A percentile compares a stretch with the other conserved stretches of the same genome.
These are phyloP conservation scores for Solanum clarkiae DNA, from an alignment of 257 asterid species.

Conservation along the genomic window DNA sequence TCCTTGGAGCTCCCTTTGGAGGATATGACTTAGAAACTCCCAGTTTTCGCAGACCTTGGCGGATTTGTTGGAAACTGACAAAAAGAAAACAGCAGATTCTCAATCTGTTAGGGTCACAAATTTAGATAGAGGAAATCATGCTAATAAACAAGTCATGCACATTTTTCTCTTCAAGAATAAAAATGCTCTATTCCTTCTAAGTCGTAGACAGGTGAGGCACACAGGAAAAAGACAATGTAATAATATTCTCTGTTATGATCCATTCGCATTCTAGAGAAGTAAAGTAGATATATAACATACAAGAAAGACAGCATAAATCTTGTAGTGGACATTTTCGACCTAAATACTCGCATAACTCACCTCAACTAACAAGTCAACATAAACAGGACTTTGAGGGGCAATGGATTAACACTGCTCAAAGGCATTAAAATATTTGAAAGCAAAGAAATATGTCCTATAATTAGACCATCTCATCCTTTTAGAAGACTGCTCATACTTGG, in stretches of 20 bases:
- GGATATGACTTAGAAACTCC: conserved; percentile 12
- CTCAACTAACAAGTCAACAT: not conserved
- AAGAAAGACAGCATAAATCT: not conserved
- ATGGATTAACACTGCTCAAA: not conserved
- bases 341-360: not conserved
- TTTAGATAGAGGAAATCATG: not conserved
- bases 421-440: not conserved
- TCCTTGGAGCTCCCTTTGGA: conserved; percentile 37
- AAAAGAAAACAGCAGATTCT: not conserved
- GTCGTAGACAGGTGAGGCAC: not conserved
- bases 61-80: conserved; percentile 63
- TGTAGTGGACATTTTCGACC: not conserved
- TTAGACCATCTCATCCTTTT: not conserved
- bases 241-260: not conserved
- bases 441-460: not conserved
- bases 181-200: not conserved
- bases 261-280: not conserved
- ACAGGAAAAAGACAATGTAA: not conserved
- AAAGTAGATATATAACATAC: not conserved
- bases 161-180: not conserved
- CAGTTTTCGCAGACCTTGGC: not conserved
- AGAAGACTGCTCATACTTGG: not conserved
- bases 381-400: not conserved
- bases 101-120: not conserved
- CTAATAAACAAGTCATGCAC: not conserved